Percentiles rank a stretch among this genome's conserved stretches.
Conservation (phyloP, 805 yeast species). For the Ogataea paraovalis region DNA sequence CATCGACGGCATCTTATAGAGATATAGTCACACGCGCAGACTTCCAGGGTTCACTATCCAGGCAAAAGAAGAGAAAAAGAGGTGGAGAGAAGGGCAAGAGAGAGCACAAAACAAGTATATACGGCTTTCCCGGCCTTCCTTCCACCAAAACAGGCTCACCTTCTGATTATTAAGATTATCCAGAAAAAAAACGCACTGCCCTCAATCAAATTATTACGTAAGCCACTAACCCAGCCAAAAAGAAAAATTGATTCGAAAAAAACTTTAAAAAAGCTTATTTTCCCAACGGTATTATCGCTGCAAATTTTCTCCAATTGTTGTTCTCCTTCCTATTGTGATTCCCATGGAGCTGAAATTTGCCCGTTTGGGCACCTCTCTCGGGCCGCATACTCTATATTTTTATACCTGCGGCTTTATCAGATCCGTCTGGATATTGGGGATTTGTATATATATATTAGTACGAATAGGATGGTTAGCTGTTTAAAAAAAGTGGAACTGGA, state of each 20-base stretch:
- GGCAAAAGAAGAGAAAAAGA: neutral
- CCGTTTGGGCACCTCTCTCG: neutral
- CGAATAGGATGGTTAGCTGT: too few species aligned
- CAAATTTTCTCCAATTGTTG: neutral
- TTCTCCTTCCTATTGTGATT: neutral
- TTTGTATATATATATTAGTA: too few species aligned
- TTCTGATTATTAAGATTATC: too few species aligned
- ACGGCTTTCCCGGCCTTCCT: too few species aligned
- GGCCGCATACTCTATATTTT: too few species aligned
- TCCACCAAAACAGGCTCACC: too few species aligned
- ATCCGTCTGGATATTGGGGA: too few species aligned
- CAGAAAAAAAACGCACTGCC: neutral
- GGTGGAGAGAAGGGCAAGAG: neutral
- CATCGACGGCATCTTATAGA: conserved; percentile 1
- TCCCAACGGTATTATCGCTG: neutral
- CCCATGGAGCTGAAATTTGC: too few species aligned
- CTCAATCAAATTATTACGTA: neutral
- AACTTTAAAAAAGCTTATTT: conserved; percentile 1
- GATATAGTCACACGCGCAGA: neutral
- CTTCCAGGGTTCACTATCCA: too few species aligned
- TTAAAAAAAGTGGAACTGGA: too few species aligned
- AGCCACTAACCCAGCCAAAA: neutral
- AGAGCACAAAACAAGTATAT: too few species aligned
- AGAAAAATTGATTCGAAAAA: neutral
- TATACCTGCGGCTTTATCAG: too few species aligned